Percentiles rank a stretch among this genome's conserved stretches.
Evolutionary conservation across 2,329 filamentous ascomycete species (phyloP).

Genomic region (Whalleya microplaca): DNA sequence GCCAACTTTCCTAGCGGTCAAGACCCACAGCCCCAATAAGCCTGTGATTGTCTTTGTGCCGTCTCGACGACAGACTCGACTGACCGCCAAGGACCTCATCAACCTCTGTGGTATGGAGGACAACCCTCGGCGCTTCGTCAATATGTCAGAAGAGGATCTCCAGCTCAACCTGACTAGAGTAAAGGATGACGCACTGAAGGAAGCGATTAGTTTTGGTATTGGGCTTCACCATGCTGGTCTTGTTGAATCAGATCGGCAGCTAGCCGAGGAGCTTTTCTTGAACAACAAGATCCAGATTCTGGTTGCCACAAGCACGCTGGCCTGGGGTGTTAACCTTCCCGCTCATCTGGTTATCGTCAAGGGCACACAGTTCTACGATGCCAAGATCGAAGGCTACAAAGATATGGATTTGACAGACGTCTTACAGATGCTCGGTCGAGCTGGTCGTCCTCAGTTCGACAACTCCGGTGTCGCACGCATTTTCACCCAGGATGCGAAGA

Average conservation of each 20-base stretch:
- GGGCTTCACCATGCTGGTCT: conserved; percentile 96
- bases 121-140: conserved; percentile 88
- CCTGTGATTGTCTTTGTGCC: conserved; percentile 98
- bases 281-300: conserved; percentile 99
- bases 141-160: conserved; percentile 93
- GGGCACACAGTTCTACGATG: conserved; percentile 96
- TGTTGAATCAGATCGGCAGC: conserved; percentile 88
- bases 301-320: conserved; percentile 91
- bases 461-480: conserved; percentile 94
- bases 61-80: conserved; percentile 88
- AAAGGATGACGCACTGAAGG: conserved; percentile 89
- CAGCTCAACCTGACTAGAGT: conserved; percentile 85
- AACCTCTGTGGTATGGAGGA: conserved; percentile 99
- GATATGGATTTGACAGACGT: conserved; percentile 99
- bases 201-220: conserved; percentile 96
- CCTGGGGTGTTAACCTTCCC: conserved; percentile 97
- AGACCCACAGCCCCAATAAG: conserved; percentile 93
- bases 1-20: conserved; percentile 94
- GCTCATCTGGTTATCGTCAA: conserved; percentile 98
- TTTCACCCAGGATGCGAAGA: conserved; percentile 96
- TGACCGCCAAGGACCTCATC: conserved; percentile 95
- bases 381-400: conserved; percentile 95
- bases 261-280: conserved; percentile 92
- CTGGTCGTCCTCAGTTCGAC: conserved; percentile 95
- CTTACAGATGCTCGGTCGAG: conserved; percentile 94